Base-by-base conservation (phyloP, 106 monocot genomes). In the Posidonia australis region DNA sequence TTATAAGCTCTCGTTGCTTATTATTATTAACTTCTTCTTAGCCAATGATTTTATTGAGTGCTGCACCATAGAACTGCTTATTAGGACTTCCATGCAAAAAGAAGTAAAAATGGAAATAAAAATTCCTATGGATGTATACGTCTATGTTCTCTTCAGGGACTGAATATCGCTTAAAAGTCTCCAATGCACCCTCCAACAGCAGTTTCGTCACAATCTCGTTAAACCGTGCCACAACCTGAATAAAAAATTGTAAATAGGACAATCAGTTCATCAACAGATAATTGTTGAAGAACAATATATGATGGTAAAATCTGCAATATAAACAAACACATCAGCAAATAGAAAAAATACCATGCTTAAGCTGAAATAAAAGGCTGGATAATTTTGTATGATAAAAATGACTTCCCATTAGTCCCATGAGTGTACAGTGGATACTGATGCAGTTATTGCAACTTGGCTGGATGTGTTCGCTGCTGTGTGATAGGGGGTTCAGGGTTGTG, bases 181-280 rank as follows among this genome's bases (percentile, higher is more conserved):
- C 88, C 27, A 99, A 60, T 67, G 98, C 91, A 72, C 98, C 98
- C 27, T 91, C 87, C 54, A 99, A 47, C 20, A 99, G 67, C 24
- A 80, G 66, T 67, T 73, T 99, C 46, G 98, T 99, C 61, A 99
- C 87, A 55, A 99, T 72, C 75, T 91, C 91, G 77, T 99, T 99
- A 68, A 99, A 91, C 44, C 85, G 80, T 24, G 91, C 87, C 27
- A 99, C 87, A 78, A 99, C 91, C 98, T 99, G 69, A 80, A 42
- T 32, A 61, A 41, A 43, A 19, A 18, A 41, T 20, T 10, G n/a
- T 61, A 41, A 24, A 13, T 0, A 62, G 20, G 5, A 20, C 12
- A 32, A 60, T 29, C 17, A 55, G 19, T 55, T 55, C 10, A 55
- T 21, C 24, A 25, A 10, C 54, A 55, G 7, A 21, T 18, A 25